These are phyloP conservation scores for Phlebopus sp. DNA, from an alignment of 1,284 basidiomycete species.

Conservation along the genomic window DNA sequence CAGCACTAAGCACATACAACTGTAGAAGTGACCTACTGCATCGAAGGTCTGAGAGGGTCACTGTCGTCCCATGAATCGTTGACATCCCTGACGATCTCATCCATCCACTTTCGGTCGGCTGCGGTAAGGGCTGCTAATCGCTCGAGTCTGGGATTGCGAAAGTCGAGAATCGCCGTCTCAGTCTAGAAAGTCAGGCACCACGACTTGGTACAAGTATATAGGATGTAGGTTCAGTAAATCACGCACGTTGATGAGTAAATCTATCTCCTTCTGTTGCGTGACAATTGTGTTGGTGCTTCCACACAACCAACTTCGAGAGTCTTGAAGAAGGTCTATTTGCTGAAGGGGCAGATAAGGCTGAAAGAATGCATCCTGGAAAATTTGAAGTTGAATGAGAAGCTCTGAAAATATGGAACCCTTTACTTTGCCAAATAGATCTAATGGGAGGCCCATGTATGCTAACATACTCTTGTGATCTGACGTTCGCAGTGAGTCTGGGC, in stretches of 20 bases:
- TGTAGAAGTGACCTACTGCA: conserved; percentile 53
- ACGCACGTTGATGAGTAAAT: conserved; percentile 83
- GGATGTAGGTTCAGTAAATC: background rate
- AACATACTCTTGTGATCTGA: conserved; percentile 91
- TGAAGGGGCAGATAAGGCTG: conserved; percentile 97
- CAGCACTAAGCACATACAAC: background rate
- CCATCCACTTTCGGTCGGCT: conserved; percentile 96
- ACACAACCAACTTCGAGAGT: conserved; percentile 82
- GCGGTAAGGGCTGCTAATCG: conserved; percentile 79
- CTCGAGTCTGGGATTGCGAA: conserved; percentile 79
- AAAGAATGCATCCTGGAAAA: conserved; percentile 82
- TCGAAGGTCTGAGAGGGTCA: conserved; percentile 54
- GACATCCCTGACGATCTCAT: conserved; percentile 74
- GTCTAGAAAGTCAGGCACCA: conserved; percentile 47
- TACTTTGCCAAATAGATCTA: conserved; percentile 84
- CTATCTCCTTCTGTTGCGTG: conserved; percentile 89
- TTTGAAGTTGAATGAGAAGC: background rate
- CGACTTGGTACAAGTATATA: background rate
- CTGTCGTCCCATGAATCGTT: conserved; percentile 76
- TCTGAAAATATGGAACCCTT: background rate
- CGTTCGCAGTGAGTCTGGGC: conserved; percentile 80
- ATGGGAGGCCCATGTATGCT: conserved; percentile 86
- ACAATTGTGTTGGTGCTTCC: conserved; percentile 97
- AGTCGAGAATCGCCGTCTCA: conserved; percentile 82
- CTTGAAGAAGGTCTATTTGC: conserved; percentile 86